phyloP scores from a whole-genome alignment of 768 basidiomycete genomes.

The Myochromella boudieri region DNA sequence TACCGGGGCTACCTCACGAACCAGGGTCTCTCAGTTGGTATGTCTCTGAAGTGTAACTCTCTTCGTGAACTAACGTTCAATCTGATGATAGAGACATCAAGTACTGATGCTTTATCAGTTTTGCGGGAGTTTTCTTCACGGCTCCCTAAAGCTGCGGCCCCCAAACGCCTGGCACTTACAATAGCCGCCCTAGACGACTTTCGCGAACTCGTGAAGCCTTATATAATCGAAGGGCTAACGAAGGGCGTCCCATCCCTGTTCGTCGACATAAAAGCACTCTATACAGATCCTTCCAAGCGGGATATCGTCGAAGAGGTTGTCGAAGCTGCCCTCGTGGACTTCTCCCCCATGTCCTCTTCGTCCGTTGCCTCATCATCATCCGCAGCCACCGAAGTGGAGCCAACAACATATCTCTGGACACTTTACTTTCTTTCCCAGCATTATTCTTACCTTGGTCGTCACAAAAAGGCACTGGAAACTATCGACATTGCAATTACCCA shows the following conservation, averaged over 20 bases:
- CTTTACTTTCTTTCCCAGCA: slow-evolving; percentile 95
- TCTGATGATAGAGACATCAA: slow-evolving; percentile 48
- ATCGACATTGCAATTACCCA: slow-evolving; percentile 71
- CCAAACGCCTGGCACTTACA: slow-evolving; percentile 70
- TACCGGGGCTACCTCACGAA: slow-evolving; percentile 72
- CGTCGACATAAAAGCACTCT: slow-evolving; percentile 86
- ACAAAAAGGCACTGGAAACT: slow-evolving; percentile 54
- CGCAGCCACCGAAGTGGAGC: slow-evolving; percentile 39
- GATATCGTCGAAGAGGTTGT: slow-evolving; percentile 67
- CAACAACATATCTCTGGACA: slow-evolving; percentile 90
- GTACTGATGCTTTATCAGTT: slow-evolving; percentile 50
- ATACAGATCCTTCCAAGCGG: slow-evolving; percentile 63
- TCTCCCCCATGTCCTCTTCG: slow-evolving; percentile 23
- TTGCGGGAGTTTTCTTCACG: slow-evolving; percentile 61
- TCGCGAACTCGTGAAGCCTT: slow-evolving; percentile 57
- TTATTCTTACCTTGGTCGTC: slow-evolving; percentile 62
- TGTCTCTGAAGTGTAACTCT: slow-evolving; percentile 14
- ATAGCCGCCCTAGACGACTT: slow-evolving; percentile 72
- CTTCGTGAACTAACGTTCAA: slow-evolving; percentile 23
- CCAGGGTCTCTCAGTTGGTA: slow-evolving; percentile 68
- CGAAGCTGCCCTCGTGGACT: slow-evolving; percentile 44
- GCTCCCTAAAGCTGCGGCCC: slow-evolving; percentile 68
- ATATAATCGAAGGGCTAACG: slow-evolving; percentile 66
- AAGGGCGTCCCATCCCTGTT: slow-evolving; percentile 95
- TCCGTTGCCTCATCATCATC: slow-evolving; percentile 20